phyloP scores from a whole-genome alignment of 441 rosid species.

The Pelargonium fulgidum region DNA sequence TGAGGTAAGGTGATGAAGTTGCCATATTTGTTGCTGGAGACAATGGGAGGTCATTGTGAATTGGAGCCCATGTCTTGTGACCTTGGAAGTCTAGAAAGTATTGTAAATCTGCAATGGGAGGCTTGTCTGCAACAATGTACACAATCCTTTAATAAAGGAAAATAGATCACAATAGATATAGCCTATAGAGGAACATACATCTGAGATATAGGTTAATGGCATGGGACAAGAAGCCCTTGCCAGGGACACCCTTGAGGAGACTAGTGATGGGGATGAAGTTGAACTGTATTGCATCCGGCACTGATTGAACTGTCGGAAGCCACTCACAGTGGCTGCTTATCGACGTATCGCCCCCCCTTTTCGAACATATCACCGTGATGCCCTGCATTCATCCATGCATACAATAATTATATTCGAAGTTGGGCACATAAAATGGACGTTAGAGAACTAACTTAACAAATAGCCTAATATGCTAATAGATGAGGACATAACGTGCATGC shows the following conservation, averaged over 20 bases:
- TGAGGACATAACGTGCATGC: neutral
- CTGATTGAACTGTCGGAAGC: slow-evolving; percentile 74
- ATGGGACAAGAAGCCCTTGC: slow-evolving; percentile 76
- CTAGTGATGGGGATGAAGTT: slow-evolving; percentile 78
- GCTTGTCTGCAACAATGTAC: slow-evolving; percentile 54
- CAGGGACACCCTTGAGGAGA: slow-evolving; percentile 66
- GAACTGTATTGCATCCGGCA: slow-evolving; percentile 63
- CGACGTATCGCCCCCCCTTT: slow-evolving; percentile 62
- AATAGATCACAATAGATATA: no score
- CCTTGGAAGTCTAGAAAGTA: slow-evolving; percentile 72
- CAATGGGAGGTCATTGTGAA: slow-evolving; percentile 79
- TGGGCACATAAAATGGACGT: neutral
- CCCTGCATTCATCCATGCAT: slow-evolving; percentile 40
- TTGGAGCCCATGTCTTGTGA: slow-evolving; percentile 78
- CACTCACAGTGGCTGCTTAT: slow-evolving; percentile 62
- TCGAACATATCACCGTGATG: slow-evolving; percentile 55
- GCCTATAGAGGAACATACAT: slow-evolving; percentile 38
- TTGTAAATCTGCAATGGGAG: slow-evolving; percentile 56
- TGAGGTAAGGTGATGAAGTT: slow-evolving; percentile 50
- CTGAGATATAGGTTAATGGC: slow-evolving; percentile 91
- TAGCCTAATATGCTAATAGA: neutral
- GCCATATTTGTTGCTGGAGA: slow-evolving; percentile 64
- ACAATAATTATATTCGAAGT: neutral
- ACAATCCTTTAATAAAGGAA: no score
- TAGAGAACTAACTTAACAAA: neutral